Conservation (phyloP, 192 early-diverging fungal species). For the Podila epigama region DNA sequence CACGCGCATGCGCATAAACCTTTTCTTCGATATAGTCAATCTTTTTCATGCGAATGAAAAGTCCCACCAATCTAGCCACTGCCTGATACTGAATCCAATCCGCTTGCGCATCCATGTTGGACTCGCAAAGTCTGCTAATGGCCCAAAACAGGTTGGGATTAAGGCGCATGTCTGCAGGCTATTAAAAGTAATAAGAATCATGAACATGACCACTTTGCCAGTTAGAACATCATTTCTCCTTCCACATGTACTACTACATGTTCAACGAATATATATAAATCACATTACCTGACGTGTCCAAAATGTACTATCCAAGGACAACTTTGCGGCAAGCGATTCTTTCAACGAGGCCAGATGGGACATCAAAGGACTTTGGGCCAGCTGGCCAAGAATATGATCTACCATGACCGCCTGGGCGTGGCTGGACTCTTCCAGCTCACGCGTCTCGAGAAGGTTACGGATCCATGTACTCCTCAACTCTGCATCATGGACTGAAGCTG, state of each 20-base stretch:
- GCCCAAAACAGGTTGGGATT: conserved; percentile 48
- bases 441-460: conserved; percentile 17
- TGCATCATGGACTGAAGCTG: conserved; percentile 49
- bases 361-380: conserved; percentile 28
- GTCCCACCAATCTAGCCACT: conserved; percentile 24
- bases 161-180: conserved; percentile 44
- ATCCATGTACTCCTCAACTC: conserved; percentile 57
- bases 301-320: conserved; percentile 19
- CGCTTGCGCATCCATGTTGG: conserved; percentile 5
- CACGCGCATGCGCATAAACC: conserved; percentile 31
- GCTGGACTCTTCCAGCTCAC: conserved; percentile 29
- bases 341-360: conserved; percentile 26
- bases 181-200: not conserved
- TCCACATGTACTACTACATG: too few relatives aligned
- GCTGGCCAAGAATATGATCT: conserved; percentile 16
- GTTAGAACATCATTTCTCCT: too few relatives aligned
- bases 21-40: conserved; percentile 35
- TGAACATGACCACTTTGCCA: not conserved
- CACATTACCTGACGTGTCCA: conserved; percentile 30
- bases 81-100: conserved; percentile 42
- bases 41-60: conserved; percentile 47
- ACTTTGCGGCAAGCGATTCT: conserved; percentile 11
- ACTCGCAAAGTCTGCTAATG: conserved; percentile 22
- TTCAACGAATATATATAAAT: too few relatives aligned
- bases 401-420: conserved; percentile 34